Conservation (phyloP, 306 rosid species). For the Glycine latifolia region DNA sequence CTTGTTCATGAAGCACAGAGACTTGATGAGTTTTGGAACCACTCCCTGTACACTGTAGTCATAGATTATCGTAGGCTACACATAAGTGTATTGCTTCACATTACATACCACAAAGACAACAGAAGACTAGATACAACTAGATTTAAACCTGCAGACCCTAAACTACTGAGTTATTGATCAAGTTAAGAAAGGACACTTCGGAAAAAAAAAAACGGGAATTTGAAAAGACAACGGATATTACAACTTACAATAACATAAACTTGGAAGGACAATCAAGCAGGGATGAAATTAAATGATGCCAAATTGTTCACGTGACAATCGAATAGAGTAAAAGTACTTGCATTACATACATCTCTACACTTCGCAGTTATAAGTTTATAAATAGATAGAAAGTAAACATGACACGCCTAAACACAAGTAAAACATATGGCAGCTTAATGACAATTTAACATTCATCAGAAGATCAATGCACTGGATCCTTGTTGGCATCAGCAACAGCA, state of each 20-base stretch:
- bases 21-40: background rate
- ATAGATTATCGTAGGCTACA: background rate
- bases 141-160: too few relatives aligned
- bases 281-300: background rate
- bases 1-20: background rate
- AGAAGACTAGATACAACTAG: too few relatives aligned
- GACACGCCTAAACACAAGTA: background rate
- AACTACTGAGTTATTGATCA: background rate
- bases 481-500: slow-evolving; percentile 21
- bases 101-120: too few relatives aligned
- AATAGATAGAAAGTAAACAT: background rate
- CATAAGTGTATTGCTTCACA: too few relatives aligned
- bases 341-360: background rate
- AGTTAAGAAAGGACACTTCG: background rate
- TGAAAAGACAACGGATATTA: too few relatives aligned
- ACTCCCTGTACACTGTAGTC: background rate
- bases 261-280: background rate
- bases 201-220: too few relatives aligned
- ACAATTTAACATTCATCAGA: slow-evolving; percentile 10
- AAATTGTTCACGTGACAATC: background rate
- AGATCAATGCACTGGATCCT: slow-evolving; percentile 37
- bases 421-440: too few relatives aligned
- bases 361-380: background rate
- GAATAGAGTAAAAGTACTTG: background rate
- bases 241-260: background rate